These are phyloP conservation scores for Nitzschia palea DNA, from an alignment of 108 stramenopile genomes.

Conservation along the genomic window DNA sequence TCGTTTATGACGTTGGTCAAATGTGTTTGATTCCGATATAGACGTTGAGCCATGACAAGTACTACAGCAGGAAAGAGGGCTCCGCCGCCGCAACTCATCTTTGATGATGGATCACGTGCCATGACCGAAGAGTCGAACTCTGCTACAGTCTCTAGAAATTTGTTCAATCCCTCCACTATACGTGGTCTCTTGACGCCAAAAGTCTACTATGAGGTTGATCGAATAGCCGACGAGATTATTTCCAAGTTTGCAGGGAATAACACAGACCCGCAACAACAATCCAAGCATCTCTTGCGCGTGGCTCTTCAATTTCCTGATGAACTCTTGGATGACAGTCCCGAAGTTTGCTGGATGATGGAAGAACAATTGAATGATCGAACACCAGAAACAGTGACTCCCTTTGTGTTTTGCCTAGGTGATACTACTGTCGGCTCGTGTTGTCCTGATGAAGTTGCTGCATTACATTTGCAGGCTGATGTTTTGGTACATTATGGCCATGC, in stretches of 20 bases:
- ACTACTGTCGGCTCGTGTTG: conserved; percentile 93
- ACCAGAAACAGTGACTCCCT: conserved; percentile 24
- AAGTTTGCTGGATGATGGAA: conserved; percentile 74
- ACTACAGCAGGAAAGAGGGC: conserved; percentile 8
- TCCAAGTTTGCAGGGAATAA: not conserved
- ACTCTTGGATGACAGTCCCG: conserved; percentile 68
- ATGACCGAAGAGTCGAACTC: conserved; percentile 35
- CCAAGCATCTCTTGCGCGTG: conserved; percentile 66
- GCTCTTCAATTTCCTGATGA: conserved; percentile 92
- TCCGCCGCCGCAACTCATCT: conserved; percentile 65
- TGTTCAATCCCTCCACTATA: conserved; percentile 2
- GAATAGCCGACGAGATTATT: conserved; percentile 40
- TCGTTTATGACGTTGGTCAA: no score
- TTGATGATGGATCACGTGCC: conserved; percentile 86
- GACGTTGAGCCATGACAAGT: no score
- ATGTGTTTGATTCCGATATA: no score
- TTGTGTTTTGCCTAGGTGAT: conserved; percentile 93
- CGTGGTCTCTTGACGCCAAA: conserved; percentile 50
- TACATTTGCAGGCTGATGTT: conserved; percentile 89
- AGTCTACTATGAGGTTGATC: conserved; percentile 72
- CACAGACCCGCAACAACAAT: conserved; percentile 1
- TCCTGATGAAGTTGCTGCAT: conserved; percentile 92
- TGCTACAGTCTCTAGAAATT: not conserved
- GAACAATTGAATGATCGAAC: conserved; percentile 35
- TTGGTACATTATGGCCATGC: conserved; percentile 93